Percentiles rank a stretch among this genome's conserved stretches.
These are phyloP conservation scores for Yamadazyma jaroonii DNA, from an alignment of 1,139 yeast genomes.

Conservation along the genomic window DNA sequence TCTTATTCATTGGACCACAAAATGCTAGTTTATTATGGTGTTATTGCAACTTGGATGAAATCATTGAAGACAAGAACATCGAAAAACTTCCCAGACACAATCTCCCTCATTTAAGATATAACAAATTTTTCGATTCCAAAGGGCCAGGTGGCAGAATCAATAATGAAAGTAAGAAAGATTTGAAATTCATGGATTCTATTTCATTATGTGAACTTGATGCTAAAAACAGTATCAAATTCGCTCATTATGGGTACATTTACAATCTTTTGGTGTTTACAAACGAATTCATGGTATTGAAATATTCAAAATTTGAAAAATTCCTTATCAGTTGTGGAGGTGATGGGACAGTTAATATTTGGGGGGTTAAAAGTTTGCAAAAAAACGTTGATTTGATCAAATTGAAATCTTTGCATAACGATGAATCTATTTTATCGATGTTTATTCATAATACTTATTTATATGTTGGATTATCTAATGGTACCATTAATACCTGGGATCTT, in stretches of 20 bases:
- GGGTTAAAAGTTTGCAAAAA: conserved; percentile 14
- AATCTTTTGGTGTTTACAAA: conserved; percentile 48
- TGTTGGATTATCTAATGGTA: conserved; percentile 75
- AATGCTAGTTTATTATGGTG: conserved; percentile 86
- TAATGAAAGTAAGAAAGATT: conserved; percentile 16
- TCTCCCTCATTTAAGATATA: conserved; percentile 79
- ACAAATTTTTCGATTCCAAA: conserved; percentile 83
- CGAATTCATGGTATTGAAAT: conserved; percentile 21
- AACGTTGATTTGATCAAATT: conserved; percentile 17
- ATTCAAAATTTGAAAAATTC: conserved; percentile 17
- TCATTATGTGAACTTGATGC: conserved; percentile 63
- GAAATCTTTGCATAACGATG: conserved; percentile 59
- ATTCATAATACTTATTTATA: conserved; percentile 64
- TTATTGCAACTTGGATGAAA: conserved; percentile 21
- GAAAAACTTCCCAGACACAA: conserved; percentile 22
- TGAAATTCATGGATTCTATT: conserved; percentile 14
- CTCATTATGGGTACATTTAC: conserved; percentile 89
- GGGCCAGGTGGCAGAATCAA: conserved; percentile 73
- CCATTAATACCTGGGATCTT: conserved; percentile 79
- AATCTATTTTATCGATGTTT: conserved; percentile 67
- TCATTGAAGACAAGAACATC: not conserved
- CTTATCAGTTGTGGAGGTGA: conserved; percentile 79
- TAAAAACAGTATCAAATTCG: conserved; percentile 67
- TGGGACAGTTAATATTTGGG: conserved; percentile 81
- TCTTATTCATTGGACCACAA: conserved; percentile 85